Conservation (phyloP, 805 yeast species). For the Saccharomycopsis fermentans region DNA sequence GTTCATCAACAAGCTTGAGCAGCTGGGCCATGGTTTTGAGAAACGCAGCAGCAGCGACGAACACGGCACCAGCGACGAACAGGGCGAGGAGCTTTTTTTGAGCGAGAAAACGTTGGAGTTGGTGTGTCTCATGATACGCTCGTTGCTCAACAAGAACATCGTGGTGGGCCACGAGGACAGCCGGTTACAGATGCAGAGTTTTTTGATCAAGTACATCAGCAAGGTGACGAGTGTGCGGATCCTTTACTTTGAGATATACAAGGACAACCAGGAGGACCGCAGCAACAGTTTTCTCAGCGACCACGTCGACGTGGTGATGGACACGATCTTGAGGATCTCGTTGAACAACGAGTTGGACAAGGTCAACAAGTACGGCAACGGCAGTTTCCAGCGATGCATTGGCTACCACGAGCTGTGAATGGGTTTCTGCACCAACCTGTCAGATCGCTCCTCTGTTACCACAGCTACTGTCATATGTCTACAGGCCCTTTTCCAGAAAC, state of each 20-base stretch:
- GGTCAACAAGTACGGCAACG: not conserved
- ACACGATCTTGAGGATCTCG: not conserved
- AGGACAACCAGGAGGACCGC: not conserved
- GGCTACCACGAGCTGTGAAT: too few species aligned
- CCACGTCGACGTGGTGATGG: not conserved
- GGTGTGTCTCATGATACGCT: conserved; percentile 53
- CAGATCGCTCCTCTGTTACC: too few species aligned
- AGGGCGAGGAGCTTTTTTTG: not conserved
- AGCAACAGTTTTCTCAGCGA: not conserved
- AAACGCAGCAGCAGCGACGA: not conserved
- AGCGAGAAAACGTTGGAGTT: conserved; percentile 32
- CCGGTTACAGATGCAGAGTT: conserved; percentile 46
- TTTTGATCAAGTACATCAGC: conserved; percentile 58
- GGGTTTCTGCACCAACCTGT: too few species aligned
- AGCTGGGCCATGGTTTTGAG: conserved; percentile 24
- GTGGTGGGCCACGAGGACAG: conserved; percentile 40
- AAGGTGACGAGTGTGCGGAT: conserved; percentile 52
- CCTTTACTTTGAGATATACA: conserved; percentile 32
- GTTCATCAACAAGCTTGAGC: conserved; percentile 46
- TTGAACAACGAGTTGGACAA: not conserved
- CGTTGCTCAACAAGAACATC: conserved; percentile 36
- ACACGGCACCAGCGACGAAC: not conserved
- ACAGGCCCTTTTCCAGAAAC: too few species aligned
- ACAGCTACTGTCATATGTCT: too few species aligned
- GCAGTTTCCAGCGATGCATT: not conserved